phyloP scores from a whole-genome alignment of 257 asterid genomes.

The Solanum clarkiae region DNA sequence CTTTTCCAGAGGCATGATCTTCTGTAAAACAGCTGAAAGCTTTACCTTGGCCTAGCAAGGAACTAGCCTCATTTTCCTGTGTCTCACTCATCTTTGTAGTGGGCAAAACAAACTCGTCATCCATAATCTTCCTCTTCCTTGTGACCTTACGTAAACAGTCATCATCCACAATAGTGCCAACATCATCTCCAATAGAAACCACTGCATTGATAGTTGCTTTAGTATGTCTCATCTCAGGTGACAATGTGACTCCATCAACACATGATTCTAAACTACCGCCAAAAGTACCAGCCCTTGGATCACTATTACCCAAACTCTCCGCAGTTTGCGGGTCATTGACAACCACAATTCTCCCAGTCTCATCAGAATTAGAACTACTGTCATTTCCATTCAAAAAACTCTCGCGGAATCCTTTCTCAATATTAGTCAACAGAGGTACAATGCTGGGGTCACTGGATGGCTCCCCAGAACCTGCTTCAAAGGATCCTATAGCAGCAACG shows the following conservation, averaged over 20 bases:
- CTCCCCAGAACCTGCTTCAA: conserved; percentile 19
- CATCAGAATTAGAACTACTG: conserved; percentile 1
- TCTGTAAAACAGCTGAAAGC: neutral
- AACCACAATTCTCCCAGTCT: conserved; percentile 4
- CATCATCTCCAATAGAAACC: conserved; percentile 5
- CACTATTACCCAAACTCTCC: conserved; percentile 11
- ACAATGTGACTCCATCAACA: conserved; percentile 4
- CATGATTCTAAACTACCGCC: conserved; percentile 3
- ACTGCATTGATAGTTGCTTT: conserved; percentile 11
- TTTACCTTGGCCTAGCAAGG: conserved; percentile 11
- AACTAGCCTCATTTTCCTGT: conserved; percentile 1
- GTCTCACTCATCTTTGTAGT: conserved; percentile 4
- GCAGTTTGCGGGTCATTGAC: conserved; percentile 6
- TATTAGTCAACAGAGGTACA: conserved; percentile 1
- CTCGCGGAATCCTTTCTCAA: neutral
- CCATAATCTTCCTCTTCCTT: conserved; percentile 35
- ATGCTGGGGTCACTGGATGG: neutral
- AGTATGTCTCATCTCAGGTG: conserved; percentile 2
- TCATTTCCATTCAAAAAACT: neutral
- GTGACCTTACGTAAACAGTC: conserved; percentile 13
- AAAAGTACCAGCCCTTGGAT: conserved; percentile 7
- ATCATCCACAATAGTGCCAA: neutral
- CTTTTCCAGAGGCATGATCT: conserved; percentile 21
- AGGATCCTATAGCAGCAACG: conserved; percentile 6
- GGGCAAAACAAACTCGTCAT: conserved; percentile 16